Base-by-base conservation (phyloP, 495 filamentous ascomycete species). In the Cercophora sp. region DNA sequence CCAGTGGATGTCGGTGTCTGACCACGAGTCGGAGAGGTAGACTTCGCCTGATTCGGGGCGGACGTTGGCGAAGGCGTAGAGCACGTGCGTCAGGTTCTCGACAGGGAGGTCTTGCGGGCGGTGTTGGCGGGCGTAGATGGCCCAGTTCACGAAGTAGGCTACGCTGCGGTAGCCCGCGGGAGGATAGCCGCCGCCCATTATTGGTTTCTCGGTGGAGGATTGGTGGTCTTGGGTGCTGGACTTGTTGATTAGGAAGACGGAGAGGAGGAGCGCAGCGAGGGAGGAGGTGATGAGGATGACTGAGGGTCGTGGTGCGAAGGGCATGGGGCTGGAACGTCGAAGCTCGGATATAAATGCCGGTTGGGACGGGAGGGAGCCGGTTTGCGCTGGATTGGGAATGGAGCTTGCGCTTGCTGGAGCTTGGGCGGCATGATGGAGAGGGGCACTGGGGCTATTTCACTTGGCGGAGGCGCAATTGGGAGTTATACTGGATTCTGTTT, bases 61-160 rank as follows among this genome's bases (percentile, higher is more conserved):
- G 43, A 85, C 78, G 63, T 87, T 85, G 55, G 80, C 84, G 60
- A 87, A 87, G 27, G 83, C 76, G 55, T 79, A 98, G 13, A 96
- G 81, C 4, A 97, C 74, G 70, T 98, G 93, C 0, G 92, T 98
- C 25, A 98, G 74, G 47, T 95, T 88, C 36, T 89, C 81, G 5
- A 83, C 87, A 2, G 91, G 92, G 13, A 98, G 74, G 64, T 96
- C 86, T 57, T 95, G 88, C 0, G 91, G 90, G 31, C 86, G 80
- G 68, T 94, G 86, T 55, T 91, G 86, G 54, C 92, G 81, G 26
- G 79, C 89, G 70, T 97, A 97, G 63, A 97, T 96, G 43, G 89
- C 92, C 91, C 89, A 93, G 71, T 95, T 91, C 48, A 89, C 86
- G 57, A 85, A 95, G 74, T 95, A 95, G 13, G 86, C 87, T 46